These are phyloP conservation scores for Monosporozyma aerobia DNA, from an alignment of 805 yeast species.

Conservation along the genomic window DNA sequence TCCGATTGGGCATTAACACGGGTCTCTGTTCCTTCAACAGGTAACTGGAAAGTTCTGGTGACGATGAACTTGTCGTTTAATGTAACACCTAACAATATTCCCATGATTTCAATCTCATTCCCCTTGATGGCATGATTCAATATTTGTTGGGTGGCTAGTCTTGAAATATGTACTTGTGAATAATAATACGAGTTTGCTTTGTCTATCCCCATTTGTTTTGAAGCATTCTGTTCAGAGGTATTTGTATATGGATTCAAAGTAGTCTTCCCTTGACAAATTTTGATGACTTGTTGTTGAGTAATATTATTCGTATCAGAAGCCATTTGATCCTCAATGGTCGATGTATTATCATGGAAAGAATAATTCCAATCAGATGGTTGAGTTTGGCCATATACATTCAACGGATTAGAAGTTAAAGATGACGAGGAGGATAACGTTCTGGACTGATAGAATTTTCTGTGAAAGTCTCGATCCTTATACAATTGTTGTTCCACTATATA, in stretches of 20 bases:
- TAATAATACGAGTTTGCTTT: conserved; percentile 6
- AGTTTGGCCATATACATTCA: background rate
- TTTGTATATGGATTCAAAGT: background rate
- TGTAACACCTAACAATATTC: conserved; percentile 79
- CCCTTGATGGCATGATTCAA: conserved; percentile 73
- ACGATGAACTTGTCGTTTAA: conserved; percentile 49
- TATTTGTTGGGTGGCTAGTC: conserved; percentile 68
- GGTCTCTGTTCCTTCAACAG: conserved; percentile 94
- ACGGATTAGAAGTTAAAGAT: background rate
- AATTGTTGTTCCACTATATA: background rate
- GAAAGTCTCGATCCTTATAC: background rate
- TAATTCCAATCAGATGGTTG: background rate
- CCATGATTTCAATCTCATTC: conserved; percentile 88
- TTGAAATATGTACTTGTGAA: conserved; percentile 38
- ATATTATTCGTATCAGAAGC: background rate
- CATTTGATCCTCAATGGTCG: background rate
- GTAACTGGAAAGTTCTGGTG: conserved; percentile 75
- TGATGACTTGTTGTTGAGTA: background rate
- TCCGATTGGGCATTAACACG: conserved; percentile 91
- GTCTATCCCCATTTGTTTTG: background rate
- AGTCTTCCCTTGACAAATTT: background rate
- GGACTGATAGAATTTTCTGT: background rate
- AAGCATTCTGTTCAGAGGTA: background rate
- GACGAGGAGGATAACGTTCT: background rate
- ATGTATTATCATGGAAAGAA: background rate